These are phyloP conservation scores for Neohortaea acidophila DNA, from an alignment of 495 filamentous ascomycete species.

Conservation along the genomic window DNA sequence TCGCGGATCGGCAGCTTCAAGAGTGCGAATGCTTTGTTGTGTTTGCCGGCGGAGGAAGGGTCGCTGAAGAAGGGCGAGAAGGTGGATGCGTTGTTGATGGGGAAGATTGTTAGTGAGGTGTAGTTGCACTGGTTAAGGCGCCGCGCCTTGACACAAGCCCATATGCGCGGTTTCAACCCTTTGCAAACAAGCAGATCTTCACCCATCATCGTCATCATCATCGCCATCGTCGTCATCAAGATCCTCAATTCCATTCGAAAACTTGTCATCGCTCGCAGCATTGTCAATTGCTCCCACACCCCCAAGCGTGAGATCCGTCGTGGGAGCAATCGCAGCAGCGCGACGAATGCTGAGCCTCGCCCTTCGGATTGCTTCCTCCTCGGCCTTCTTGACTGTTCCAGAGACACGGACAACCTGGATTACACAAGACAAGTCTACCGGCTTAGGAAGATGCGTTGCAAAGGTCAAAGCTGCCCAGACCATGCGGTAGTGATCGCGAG, in stretches of 20 bases:
- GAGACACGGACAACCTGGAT: constrained; percentile 82
- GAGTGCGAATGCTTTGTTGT: constrained; percentile 73
- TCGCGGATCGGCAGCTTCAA: constrained; percentile 77
- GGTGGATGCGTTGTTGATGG: constrained; percentile 49
- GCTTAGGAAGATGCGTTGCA: constrained; percentile 51
- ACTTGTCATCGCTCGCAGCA: background rate
- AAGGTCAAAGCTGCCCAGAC: constrained; percentile 82
- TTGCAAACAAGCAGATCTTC: too few species aligned
- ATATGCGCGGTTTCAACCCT: too few species aligned
- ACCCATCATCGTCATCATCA: constrained; percentile 13
- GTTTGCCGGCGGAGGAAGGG: constrained; percentile 46
- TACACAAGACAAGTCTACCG: constrained; percentile 44
- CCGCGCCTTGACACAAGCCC: too few species aligned
- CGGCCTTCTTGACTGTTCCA: constrained; percentile 82
- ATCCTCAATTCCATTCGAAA: constrained; percentile 12
- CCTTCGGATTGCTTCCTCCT: constrained; percentile 71
- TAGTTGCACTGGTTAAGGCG: background rate
- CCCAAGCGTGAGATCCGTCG: background rate
- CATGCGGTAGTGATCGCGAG: constrained; percentile 63
- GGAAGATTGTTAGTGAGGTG: constrained; percentile 22
- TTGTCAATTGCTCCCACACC: background rate
- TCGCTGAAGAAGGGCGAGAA: constrained; percentile 36
- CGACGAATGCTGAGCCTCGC: constrained; percentile 51
- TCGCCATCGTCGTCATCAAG: constrained; percentile 8
- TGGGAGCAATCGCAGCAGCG: background rate